Evolutionary conservation across 768 basidiomycete species (phyloP).

Genomic region (Auricularia cornea): DNA sequence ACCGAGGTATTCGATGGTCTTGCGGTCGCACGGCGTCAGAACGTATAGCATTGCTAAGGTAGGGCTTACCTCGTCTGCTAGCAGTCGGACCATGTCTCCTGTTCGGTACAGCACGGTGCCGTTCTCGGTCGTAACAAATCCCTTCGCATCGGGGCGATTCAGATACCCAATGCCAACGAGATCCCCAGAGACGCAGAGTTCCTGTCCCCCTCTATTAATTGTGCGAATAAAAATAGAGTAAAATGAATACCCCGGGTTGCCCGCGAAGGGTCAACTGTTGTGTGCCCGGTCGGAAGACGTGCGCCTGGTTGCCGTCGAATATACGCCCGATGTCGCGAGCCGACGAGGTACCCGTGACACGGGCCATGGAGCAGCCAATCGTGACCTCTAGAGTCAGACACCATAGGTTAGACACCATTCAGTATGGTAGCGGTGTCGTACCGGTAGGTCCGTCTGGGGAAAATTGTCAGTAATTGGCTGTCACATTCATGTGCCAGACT

Average conservation of each 20-base stretch:
- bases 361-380: neutral
- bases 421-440: neutral
- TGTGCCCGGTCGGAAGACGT: neutral
- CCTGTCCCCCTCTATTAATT: too few species aligned
- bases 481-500: neutral
- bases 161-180: constrained; percentile 45
- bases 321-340: neutral
- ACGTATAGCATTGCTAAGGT: too few species aligned
- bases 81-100: constrained; percentile 42
- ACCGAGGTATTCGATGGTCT: constrained; percentile 40
- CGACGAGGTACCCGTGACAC: neutral
- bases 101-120: constrained; percentile 40
- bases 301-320: neutral
- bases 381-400: neutral
- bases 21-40: neutral
- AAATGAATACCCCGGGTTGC: neutral
- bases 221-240: neutral
- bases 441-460: neutral
- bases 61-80: constrained; percentile 32
- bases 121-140: constrained; percentile 36
- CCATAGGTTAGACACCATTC: neutral
- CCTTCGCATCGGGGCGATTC: constrained; percentile 34
- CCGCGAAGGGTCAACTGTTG: neutral
- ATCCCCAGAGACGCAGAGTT: constrained; percentile 42
- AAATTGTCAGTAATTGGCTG: neutral